A percentile compares a stretch with the other conserved stretches of the same genome.
Evolutionary conservation across 1,284 basidiomycete genomes (phyloP).

Genomic region (Grifola frondosa): DNA sequence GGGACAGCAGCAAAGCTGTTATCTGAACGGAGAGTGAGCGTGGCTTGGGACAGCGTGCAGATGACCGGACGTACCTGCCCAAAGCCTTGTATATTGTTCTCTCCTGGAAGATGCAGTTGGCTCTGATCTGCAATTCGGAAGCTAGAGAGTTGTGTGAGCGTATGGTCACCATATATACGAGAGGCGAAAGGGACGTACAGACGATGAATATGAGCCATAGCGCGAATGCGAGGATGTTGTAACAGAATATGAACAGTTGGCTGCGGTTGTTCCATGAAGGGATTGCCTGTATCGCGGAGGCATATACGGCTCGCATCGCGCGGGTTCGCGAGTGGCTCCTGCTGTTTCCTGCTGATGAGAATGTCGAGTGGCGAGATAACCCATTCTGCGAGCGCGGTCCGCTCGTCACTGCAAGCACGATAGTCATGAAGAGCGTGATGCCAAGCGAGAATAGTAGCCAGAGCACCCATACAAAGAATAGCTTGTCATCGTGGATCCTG

Average conservation of each 20-base stretch:
- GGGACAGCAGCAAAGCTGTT: constrained; percentile 24
- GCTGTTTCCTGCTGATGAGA: too few species aligned
- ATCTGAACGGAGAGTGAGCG: constrained; percentile 14
- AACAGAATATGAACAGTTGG: constrained; percentile 20
- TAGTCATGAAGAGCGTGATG: constrained; percentile 24
- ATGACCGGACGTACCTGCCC: constrained; percentile 24
- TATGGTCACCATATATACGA: background rate
- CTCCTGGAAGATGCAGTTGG: constrained; percentile 25
- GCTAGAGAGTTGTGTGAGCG: constrained; percentile 11
- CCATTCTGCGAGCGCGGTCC: constrained; percentile 17
- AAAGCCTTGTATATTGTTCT: constrained; percentile 28
- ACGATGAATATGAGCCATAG: constrained; percentile 28
- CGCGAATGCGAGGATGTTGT: constrained; percentile 14
- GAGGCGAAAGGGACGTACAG: constrained; percentile 12
- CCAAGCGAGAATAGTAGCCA: constrained; percentile 31
- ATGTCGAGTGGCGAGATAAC: constrained; percentile 9
- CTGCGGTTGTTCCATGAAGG: constrained; percentile 15
- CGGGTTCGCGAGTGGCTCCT: too few species aligned
- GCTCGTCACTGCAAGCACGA: constrained; percentile 27
- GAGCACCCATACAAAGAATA: constrained; percentile 28
- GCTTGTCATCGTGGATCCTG: constrained; percentile 20
- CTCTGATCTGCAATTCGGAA: constrained; percentile 24
- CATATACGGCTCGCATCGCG: too few species aligned
- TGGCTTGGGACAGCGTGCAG: background rate
- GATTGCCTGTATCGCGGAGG: too few species aligned